Evolutionary conservation across 352 stramenopile species (phyloP), one percentile per base, ranked within the genome.

Genomic region (Pythium scleroteichum): DNA sequence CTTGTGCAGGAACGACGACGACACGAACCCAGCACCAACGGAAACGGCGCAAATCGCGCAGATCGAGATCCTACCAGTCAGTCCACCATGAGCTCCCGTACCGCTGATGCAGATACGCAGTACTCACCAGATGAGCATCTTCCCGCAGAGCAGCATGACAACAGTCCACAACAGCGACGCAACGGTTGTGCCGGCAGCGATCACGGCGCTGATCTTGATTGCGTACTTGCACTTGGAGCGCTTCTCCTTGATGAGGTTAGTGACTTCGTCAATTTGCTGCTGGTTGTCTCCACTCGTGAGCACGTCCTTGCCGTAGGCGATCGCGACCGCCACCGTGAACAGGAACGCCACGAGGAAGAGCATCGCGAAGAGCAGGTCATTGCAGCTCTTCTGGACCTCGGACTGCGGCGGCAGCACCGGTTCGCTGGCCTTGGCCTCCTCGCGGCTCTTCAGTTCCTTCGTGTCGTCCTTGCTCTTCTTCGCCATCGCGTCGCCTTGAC

Each of bases 331-430:
- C 13, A 79, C 42, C 22, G 71, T 76, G 55, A 73, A 68, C 33
- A 64, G 40, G 45, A 72, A 59, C 41, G 61, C 56, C 17, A 53
- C 44, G 38, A 79, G 32, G 69, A 94, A 87, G n/a, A 82, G 64
- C 29, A 89, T 32, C 12, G 87, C 55, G 51, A 92, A 90, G 59
- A 92, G 73, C 17, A 94, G 62, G 66, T 91, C 82, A 65, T 91
- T 85, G 79, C 82, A 91, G 50, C 80, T 71, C 64, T 76, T 76
- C 59, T 76, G 60, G 17, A 46, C 32, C 40, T 69, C 61, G 14
- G 66, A 73, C 60, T 69, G 64, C 41, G 64, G 64, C 39, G 64
- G 56, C 51, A 66, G 56, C 64, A 71, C 64, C 4, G 53, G 44
- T 45, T 61, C 48, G 32, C 24, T 46, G 42, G 59, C 26, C 48